Percentiles rank a stretch among this genome's conserved stretches.
Conservation (phyloP, 768 basidiomycete species). For the Tephrocybe sp. region DNA sequence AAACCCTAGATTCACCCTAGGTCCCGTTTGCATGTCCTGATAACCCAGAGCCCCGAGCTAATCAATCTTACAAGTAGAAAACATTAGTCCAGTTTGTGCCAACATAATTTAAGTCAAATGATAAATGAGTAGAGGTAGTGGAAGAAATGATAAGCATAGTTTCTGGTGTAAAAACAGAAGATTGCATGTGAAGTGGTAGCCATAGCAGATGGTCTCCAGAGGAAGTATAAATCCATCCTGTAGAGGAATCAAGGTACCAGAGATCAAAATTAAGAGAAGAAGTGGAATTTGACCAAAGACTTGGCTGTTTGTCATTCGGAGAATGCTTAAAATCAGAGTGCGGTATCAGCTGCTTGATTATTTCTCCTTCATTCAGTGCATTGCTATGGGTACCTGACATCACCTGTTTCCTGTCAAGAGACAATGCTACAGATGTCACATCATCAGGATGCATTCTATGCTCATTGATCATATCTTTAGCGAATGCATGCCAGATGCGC, state of each 20-base stretch:
- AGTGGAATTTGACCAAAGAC: neutral
- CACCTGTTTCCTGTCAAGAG: too few species aligned
- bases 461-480: too few species aligned
- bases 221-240: neutral
- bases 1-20: too few species aligned
- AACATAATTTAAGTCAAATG: neutral
- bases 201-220: neutral
- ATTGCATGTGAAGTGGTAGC: too few species aligned
- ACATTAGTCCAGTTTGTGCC: neutral
- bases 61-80: too few species aligned
- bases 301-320: neutral
- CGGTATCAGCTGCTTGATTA: neutral
- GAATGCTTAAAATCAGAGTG: neutral
- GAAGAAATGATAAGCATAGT: neutral
- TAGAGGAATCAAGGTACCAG: neutral
- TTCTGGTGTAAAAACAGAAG: neutral
- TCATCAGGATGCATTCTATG: too few species aligned
- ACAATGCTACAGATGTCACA: too few species aligned
- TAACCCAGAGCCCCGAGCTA: too few species aligned
- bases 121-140: neutral
- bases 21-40: too few species aligned
- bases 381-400: too few species aligned
- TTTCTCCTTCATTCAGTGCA: neutral
- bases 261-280: too few species aligned
- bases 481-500: too few species aligned